Conservation (phyloP, 306 rosid species). For the Argentina anserina region DNA sequence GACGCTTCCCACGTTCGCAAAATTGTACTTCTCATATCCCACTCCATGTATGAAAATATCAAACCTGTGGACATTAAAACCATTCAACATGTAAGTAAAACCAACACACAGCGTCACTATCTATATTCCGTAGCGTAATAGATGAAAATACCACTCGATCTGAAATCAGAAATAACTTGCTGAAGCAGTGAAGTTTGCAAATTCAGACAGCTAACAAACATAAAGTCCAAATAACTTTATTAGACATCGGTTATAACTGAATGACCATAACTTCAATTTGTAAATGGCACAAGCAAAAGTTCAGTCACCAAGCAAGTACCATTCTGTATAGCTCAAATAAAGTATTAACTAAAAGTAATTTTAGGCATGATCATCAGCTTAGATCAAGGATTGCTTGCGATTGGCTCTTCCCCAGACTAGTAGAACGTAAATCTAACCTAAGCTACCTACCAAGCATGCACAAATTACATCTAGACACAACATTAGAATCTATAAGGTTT, state of each 20-base stretch:
- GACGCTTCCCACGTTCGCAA: background rate
- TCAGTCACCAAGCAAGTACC: background rate
- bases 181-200: background rate
- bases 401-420: background rate
- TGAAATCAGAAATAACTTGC: background rate
- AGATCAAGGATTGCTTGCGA: background rate
- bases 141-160: background rate
- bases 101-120: background rate
- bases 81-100: background rate
- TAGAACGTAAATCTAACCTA: background rate
- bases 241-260: background rate
- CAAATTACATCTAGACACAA: background rate
- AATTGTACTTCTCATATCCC: background rate
- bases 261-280: background rate
- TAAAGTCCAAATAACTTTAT: too few species aligned
- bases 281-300: too few species aligned
- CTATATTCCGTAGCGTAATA: background rate
- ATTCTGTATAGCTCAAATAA: background rate
- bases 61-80: constrained; percentile 8
- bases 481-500: background rate
- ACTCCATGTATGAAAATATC: background rate
- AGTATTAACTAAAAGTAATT: background rate
- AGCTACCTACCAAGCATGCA: background rate
- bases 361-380: background rate
- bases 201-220: background rate